Conservation (phyloP, 2,329 filamentous ascomycete genomes). For the Phaeosphaeria sp. region DNA sequence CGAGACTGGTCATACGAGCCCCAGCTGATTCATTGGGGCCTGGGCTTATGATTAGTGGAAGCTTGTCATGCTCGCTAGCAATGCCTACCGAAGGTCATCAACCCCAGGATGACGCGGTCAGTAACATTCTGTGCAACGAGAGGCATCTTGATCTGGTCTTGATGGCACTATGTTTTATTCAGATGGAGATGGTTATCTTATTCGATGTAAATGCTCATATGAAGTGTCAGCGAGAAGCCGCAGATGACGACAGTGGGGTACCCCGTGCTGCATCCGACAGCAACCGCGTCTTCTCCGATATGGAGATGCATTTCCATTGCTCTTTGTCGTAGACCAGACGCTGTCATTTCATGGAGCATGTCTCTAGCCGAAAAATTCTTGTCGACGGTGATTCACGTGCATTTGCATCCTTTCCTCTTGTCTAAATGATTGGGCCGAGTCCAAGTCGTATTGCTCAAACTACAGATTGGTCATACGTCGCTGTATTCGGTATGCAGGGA, state of each 20-base stretch:
- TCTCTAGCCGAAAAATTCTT: too few species aligned
- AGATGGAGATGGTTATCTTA: background rate
- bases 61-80: constrained; percentile 3
- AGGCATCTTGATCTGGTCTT: constrained; percentile 24
- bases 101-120: constrained; percentile 77
- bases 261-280: background rate
- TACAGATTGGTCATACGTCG: too few species aligned
- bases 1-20: constrained; percentile 73
- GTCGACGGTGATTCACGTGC: too few species aligned
- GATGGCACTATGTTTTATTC: background rate
- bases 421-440: too few species aligned
- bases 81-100: constrained; percentile 75
- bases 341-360: too few species aligned
- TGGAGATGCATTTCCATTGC: too few species aligned
- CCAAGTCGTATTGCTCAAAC: too few species aligned
- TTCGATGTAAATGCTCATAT: too few species aligned
- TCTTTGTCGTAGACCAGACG: too few species aligned
- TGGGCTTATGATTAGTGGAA: constrained; percentile 22
- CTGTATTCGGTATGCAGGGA: too few species aligned
- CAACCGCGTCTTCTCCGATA: too few species aligned
- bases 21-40: constrained; percentile 65
- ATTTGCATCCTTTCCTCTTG: too few species aligned
- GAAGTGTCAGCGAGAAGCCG: background rate
- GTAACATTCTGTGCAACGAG: constrained; percentile 53
- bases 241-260: constrained; percentile 22